These are phyloP conservation scores for Naganishia vishniacii DNA, from an alignment of 768 basidiomycete species.

Conservation along the genomic window DNA sequence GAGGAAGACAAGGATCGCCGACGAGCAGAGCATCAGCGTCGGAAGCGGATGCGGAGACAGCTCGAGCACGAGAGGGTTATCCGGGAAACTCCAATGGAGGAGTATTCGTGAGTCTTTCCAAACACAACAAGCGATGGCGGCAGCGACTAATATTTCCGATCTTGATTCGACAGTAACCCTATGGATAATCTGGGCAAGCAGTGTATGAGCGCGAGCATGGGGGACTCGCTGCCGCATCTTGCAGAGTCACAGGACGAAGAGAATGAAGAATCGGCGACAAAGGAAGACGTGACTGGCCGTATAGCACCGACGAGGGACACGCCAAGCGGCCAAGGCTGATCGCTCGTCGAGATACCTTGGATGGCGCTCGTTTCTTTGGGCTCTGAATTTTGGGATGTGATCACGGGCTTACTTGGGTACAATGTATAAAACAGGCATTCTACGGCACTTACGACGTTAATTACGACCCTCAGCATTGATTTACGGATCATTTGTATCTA, in stretches of 20 bases:
- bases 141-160: not conserved
- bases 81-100: conserved; percentile 5
- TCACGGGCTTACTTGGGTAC: too few relatives aligned
- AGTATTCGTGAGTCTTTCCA: conserved; percentile 17
- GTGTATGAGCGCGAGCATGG: not conserved
- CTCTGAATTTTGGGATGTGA: too few relatives aligned
- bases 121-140: too few relatives aligned
- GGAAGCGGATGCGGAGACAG: conserved; percentile 10
- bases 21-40: not conserved
- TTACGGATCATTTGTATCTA: too few relatives aligned
- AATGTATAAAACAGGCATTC: too few relatives aligned
- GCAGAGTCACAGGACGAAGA: conserved; percentile 1
- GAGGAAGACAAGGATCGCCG: not conserved
- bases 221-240: not conserved
- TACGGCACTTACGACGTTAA: too few relatives aligned
- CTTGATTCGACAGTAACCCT: not conserved
- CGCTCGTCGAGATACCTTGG: too few relatives aligned
- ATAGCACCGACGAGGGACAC: not conserved
- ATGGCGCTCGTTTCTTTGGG: too few relatives aligned
- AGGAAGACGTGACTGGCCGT: not conserved
- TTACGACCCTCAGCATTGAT: too few relatives aligned
- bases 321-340: conserved; percentile 7
- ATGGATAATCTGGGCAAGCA: not conserved
- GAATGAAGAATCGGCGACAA: not conserved
- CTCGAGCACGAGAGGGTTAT: conserved; percentile 15